These are phyloP conservation scores for Orychophragmus violaceus DNA, from an alignment of 345 rosid genomes.

Conservation along the genomic window DNA sequence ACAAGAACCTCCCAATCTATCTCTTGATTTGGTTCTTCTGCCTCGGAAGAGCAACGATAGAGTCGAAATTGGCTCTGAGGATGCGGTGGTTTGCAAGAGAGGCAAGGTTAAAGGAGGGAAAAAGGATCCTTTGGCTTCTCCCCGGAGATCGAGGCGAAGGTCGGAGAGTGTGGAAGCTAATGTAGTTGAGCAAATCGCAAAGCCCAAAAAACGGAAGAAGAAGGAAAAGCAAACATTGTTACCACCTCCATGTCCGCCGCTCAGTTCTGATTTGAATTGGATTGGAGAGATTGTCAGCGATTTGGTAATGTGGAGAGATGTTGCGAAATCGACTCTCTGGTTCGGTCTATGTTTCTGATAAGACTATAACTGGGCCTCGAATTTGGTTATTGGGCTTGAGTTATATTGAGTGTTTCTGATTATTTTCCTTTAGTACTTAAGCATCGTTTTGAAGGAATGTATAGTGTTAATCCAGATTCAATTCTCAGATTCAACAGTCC, in stretches of 20 bases:
- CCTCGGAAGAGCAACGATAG: constrained; percentile 38
- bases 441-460: no score
- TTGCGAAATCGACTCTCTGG: constrained; percentile 82
- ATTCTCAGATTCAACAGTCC: no score
- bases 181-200: constrained; percentile 41
- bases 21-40: constrained; percentile 43
- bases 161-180: constrained; percentile 50
- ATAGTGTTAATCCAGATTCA: no score
- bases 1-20: constrained; percentile 27
- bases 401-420: no score
- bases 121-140: constrained; percentile 40
- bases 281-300: constrained; percentile 50
- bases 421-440: no score
- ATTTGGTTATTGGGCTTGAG: no score
- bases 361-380: no score
- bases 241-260: constrained; percentile 41
- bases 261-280: constrained; percentile 38
- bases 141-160: constrained; percentile 53
- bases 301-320: constrained; percentile 79
- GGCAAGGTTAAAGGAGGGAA: constrained; percentile 49
- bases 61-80: constrained; percentile 57
- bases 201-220: constrained; percentile 51
- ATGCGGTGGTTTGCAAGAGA: constrained; percentile 38
- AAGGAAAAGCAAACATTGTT: constrained; percentile 52
- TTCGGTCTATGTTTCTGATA: constrained; percentile 64